phyloP scores from a whole-genome alignment of 192 early-diverging fungal genomes.

The Coemansia sp. region DNA sequence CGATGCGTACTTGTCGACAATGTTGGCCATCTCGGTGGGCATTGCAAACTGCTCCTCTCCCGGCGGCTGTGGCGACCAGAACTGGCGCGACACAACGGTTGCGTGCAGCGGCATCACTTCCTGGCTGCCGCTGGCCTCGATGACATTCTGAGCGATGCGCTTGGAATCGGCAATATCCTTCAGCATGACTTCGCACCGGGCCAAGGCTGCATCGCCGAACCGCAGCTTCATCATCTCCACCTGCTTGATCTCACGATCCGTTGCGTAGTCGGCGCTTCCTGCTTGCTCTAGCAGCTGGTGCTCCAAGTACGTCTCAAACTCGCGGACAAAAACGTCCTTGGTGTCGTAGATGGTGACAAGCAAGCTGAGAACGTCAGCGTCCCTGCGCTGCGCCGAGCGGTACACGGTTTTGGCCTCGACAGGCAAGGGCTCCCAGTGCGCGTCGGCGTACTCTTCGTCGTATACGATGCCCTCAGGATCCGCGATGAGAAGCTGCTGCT shows the following conservation, averaged over 20 bases:
- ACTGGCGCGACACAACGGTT: constrained; percentile 64
- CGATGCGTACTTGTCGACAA: constrained; percentile 49
- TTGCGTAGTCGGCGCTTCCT: constrained; percentile 25
- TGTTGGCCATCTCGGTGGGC: constrained; percentile 47
- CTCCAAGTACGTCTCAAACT: constrained; percentile 68
- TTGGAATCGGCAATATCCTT: constrained; percentile 77
- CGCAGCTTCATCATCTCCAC: constrained; percentile 75
- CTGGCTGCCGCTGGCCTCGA: constrained; percentile 15
- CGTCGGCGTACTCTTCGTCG: constrained; percentile 53
- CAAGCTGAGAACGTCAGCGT: constrained; percentile 67
- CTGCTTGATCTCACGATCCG: constrained; percentile 64
- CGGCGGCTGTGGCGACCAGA: constrained; percentile 59
- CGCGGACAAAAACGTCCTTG: constrained; percentile 68
- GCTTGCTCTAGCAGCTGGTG: constrained; percentile 47
- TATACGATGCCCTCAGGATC: constrained; percentile 53
- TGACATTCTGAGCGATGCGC: constrained; percentile 61
- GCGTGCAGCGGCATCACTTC: constrained; percentile 45
- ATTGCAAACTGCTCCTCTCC: constrained; percentile 34
- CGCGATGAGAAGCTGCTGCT: constrained; percentile 13
- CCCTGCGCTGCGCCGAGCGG: constrained; percentile 28
- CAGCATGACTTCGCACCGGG: constrained; percentile 79
- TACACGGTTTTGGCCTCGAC: constrained; percentile 55
- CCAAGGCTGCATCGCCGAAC: constrained; percentile 66
- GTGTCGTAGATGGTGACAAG: constrained; percentile 73
- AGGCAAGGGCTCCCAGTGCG: constrained; percentile 64